Conservation (phyloP, 176 grass and related monocot genomes). For the Hyparrhenia diplandra region DNA sequence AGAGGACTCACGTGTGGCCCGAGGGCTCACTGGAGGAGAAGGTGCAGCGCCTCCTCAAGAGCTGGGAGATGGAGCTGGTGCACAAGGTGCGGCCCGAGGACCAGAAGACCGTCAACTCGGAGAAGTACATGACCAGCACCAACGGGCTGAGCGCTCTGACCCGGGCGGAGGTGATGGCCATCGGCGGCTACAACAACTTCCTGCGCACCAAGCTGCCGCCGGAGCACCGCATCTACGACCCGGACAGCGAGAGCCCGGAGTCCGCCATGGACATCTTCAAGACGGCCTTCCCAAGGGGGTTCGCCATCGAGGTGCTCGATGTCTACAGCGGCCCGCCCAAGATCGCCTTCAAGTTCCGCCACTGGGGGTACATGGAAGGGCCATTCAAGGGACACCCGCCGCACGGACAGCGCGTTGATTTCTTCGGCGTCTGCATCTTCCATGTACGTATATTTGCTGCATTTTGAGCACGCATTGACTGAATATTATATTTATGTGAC, state of each 20-base stretch:
- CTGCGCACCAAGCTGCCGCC: constrained; percentile 49
- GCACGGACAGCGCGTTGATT: constrained; percentile 37
- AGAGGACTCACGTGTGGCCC: constrained; percentile 56
- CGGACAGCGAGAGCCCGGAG: constrained; percentile 39
- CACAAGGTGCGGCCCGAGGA: constrained; percentile 66
- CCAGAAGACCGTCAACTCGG: constrained; percentile 43
- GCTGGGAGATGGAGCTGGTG: constrained; percentile 73
- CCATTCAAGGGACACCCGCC: constrained; percentile 63
- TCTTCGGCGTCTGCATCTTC: constrained; percentile 59
- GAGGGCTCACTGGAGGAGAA: constrained; percentile 67
- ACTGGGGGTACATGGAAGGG: constrained; percentile 84
- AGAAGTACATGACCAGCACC: constrained; percentile 30
- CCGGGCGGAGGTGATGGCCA: constrained; percentile 18
- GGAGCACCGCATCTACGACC: constrained; percentile 60
- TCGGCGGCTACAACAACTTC: constrained; percentile 73
- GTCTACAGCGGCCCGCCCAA: constrained; percentile 57
- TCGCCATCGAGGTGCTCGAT: constrained; percentile 63
- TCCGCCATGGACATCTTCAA: constrained; percentile 45
- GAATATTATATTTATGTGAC: too few species aligned
- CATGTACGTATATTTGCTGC: neutral
- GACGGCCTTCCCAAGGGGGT: constrained; percentile 53
- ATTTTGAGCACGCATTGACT: too few species aligned
- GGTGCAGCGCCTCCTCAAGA: constrained; percentile 70
- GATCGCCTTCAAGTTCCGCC: constrained; percentile 68
- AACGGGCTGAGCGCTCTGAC: constrained; percentile 38